phyloP scores from a whole-genome alignment of 108 stramenopile species.

The Pseudonitzschia pungens region DNA sequence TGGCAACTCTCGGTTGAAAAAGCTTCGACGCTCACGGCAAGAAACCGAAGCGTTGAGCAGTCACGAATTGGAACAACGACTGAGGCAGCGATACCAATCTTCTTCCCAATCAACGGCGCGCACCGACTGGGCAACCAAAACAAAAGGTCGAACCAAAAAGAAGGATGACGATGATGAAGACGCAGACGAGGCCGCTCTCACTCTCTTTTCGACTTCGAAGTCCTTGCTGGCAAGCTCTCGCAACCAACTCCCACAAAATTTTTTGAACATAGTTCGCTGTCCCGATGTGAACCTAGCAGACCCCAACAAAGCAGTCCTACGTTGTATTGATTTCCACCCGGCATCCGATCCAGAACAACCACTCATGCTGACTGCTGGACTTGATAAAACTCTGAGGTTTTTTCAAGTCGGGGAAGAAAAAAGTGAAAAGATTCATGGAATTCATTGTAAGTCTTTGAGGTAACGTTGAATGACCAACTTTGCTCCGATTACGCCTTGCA shows the following conservation, averaged over 20 bases:
- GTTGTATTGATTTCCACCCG: constrained; percentile 85
- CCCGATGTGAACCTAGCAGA: constrained; percentile 86
- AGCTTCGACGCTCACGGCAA: constrained; percentile 56
- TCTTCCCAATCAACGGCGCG: constrained; percentile 51
- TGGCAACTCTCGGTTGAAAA: constrained; percentile 55
- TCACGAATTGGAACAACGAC: constrained; percentile 60
- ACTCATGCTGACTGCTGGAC: constrained; percentile 76
- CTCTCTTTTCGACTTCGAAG: constrained; percentile 24
- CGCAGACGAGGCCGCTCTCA: constrained; percentile 30
- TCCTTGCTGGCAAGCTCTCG: constrained; percentile 29
- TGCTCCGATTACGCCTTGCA: neutral
- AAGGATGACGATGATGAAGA: constrained; percentile 39
- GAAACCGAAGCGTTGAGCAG: constrained; percentile 49
- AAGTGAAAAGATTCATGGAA: constrained; percentile 87
- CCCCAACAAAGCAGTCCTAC: constrained; percentile 72
- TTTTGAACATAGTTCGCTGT: constrained; percentile 65
- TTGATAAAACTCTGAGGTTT: constrained; percentile 92
- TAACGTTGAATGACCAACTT: neutral
- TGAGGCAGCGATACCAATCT: constrained; percentile 67
- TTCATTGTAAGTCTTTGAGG: constrained; percentile 58
- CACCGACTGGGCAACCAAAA: constrained; percentile 70
- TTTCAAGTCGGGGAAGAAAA: constrained; percentile 80
- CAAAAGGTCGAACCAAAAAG: constrained; percentile 17
- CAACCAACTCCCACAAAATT: constrained; percentile 54
- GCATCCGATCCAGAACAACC: constrained; percentile 64